These are phyloP conservation scores for Dryas octopetala DNA, from an alignment of 306 rosid species.

Conservation along the genomic window DNA sequence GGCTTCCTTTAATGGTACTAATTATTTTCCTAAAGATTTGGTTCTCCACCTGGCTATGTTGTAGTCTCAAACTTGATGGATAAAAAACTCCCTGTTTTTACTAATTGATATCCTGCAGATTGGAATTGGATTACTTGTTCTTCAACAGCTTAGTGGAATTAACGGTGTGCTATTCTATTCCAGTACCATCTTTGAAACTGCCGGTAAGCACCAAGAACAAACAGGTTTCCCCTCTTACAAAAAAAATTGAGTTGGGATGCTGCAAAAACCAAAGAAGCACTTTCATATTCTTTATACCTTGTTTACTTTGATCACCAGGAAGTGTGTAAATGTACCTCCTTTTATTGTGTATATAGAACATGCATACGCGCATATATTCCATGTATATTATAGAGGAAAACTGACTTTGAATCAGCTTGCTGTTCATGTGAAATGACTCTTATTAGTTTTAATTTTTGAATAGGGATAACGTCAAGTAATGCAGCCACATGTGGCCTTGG, in stretches of 20 bases:
- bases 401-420: background rate
- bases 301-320: constrained; percentile 12
- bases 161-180: constrained; percentile 87
- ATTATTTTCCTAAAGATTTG: constrained; percentile 19
- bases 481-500: constrained; percentile 87
- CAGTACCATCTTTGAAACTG: constrained; percentile 70
- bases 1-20: constrained; percentile 85
- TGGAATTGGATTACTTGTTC: constrained; percentile 87
- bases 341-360: background rate
- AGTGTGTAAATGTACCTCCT: background rate
- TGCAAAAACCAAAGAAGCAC: background rate
- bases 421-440: constrained; percentile 19
- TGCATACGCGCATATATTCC: background rate
- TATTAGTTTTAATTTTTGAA: constrained; percentile 24
- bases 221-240: background rate
- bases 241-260: constrained; percentile 8
- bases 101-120: constrained; percentile 52
- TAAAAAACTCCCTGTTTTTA: constrained; percentile 26
- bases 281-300: background rate
- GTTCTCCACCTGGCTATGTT: constrained; percentile 17
- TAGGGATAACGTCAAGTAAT: constrained; percentile 73
- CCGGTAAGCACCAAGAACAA: constrained; percentile 44
- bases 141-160: constrained; percentile 93
- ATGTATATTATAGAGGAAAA: background rate
- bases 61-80: constrained; percentile 23